These are phyloP conservation scores for Coemansia sp. DNA, from an alignment of 192 early-diverging fungal genomes.

Conservation along the genomic window DNA sequence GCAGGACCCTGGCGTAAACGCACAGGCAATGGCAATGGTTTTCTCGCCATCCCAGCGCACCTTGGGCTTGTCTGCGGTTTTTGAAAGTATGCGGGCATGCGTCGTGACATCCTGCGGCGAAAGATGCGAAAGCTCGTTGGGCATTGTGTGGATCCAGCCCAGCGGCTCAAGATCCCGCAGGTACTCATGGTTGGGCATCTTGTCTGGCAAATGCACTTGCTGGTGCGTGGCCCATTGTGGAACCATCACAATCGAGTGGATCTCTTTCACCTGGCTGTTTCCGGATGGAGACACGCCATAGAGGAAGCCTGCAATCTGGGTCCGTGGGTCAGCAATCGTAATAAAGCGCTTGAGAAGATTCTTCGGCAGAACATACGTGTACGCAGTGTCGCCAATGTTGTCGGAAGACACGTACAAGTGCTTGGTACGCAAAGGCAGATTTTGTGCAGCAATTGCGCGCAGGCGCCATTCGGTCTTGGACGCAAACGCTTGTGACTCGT, in stretches of 20 bases:
- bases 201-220: constrained; percentile 87
- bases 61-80: constrained; percentile 67
- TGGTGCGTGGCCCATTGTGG: constrained; percentile 98
- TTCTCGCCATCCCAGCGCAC: constrained; percentile 92
- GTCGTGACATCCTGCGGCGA: constrained; percentile 89
- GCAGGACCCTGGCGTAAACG: constrained; percentile 98
- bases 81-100: constrained; percentile 87
- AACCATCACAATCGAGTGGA: constrained; percentile 89
- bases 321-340: constrained; percentile 88
- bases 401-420: constrained; percentile 96
- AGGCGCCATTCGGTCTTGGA: constrained; percentile 99
- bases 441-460: constrained; percentile 95
- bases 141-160: constrained; percentile 98
- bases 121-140: constrained; percentile 82
- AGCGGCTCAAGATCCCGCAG: constrained; percentile 91
- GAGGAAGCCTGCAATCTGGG: constrained; percentile 93
- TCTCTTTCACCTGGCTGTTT: constrained; percentile 93
- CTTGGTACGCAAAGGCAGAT: constrained; percentile 91
- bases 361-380: constrained; percentile 96
- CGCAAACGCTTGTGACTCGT: constrained; percentile 95
- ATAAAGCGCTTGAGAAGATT: constrained; percentile 98
- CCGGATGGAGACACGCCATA: constrained; percentile 90
- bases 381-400: constrained; percentile 92
- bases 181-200: constrained; percentile 88
- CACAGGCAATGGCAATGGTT: constrained; percentile 86